These are phyloP conservation scores for Ustulina deusta DNA, from an alignment of 2,329 filamentous ascomycete species.

Conservation along the genomic window DNA sequence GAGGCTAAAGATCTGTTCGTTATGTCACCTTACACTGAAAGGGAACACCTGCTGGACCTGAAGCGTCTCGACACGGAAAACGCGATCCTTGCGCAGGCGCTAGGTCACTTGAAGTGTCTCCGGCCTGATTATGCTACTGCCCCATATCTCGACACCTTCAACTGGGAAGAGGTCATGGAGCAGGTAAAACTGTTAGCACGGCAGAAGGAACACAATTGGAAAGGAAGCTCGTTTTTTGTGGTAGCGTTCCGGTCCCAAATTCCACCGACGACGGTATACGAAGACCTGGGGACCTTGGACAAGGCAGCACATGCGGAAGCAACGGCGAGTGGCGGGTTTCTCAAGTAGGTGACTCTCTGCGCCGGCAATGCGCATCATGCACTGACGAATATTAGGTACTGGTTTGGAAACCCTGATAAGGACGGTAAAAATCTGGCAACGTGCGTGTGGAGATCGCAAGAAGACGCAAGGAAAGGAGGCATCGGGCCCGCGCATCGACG, in stretches of 20 bases:
- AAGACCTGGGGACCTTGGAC: conserved; percentile 78
- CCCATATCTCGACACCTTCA: conserved; percentile 79
- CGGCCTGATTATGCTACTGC: conserved; percentile 81
- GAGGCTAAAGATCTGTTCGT: conserved; percentile 59
- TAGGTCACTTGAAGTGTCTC: conserved; percentile 72
- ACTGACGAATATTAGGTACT: conserved; percentile 70
- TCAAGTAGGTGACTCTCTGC: conserved; percentile 70
- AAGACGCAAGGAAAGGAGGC: conserved; percentile 70
- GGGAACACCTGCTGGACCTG: conserved; percentile 79
- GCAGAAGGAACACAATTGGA: conserved; percentile 66
- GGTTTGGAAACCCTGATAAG: conserved; percentile 82
- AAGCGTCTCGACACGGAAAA: conserved; percentile 73
- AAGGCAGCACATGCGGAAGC: conserved; percentile 85
- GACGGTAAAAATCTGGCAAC: conserved; percentile 85
- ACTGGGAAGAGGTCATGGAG: conserved; percentile 75
- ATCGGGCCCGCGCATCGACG: conserved; percentile 70
- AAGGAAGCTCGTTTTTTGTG: conserved; percentile 78
- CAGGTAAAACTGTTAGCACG: conserved; percentile 66
- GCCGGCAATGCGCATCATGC: conserved; percentile 28
- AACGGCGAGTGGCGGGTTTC: conserved; percentile 79
- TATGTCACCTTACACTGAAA: conserved; percentile 80
- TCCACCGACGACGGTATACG: conserved; percentile 73
- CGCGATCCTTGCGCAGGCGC: conserved; percentile 76
- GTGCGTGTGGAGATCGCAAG: conserved; percentile 72
- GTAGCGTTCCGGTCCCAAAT: conserved; percentile 85